phyloP scores from a whole-genome alignment of 768 basidiomycete genomes.

The Amanita rimosa region DNA sequence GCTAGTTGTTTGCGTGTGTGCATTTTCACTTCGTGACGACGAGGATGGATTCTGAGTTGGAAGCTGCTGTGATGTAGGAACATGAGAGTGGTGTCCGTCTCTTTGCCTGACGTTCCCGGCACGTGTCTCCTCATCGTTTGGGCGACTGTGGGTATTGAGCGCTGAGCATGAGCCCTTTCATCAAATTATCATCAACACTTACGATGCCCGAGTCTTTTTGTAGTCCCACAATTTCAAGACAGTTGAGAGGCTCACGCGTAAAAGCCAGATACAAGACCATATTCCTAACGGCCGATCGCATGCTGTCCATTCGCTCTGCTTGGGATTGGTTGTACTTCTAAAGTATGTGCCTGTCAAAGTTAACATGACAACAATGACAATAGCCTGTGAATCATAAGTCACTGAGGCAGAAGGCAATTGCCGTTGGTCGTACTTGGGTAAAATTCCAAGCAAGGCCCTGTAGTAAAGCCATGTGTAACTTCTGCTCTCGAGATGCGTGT shows the following conservation, averaged over 20 bases:
- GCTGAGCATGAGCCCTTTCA: neutral
- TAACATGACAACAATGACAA: conserved; percentile 37
- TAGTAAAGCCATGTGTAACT: conserved; percentile 35
- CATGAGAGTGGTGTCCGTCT: neutral
- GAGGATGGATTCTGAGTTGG: neutral
- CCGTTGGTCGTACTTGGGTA: conserved; percentile 30
- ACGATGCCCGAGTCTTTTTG: conserved; percentile 19
- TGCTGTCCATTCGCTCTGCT: conserved; percentile 35
- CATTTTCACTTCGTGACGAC: neutral
- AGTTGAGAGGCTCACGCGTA: conserved; percentile 32
- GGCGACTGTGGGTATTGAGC: neutral
- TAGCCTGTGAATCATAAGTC: conserved; percentile 23
- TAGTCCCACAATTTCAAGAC: conserved; percentile 40
- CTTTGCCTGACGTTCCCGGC: neutral
- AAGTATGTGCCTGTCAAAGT: conserved; percentile 25
- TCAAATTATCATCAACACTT: conserved; percentile 11
- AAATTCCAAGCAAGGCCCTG: conserved; percentile 32
- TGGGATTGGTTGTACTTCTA: conserved; percentile 27
- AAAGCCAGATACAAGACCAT: conserved; percentile 48
- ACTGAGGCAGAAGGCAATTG: neutral
- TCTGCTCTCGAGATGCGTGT: conserved; percentile 34
- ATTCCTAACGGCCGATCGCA: conserved; percentile 43
- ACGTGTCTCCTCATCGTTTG: conserved; percentile 1
- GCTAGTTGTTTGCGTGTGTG: neutral
- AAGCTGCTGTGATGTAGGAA: neutral